Base-by-base conservation (phyloP, 176 grass and related monocot genomes). In the Lolium multiflorum region DNA sequence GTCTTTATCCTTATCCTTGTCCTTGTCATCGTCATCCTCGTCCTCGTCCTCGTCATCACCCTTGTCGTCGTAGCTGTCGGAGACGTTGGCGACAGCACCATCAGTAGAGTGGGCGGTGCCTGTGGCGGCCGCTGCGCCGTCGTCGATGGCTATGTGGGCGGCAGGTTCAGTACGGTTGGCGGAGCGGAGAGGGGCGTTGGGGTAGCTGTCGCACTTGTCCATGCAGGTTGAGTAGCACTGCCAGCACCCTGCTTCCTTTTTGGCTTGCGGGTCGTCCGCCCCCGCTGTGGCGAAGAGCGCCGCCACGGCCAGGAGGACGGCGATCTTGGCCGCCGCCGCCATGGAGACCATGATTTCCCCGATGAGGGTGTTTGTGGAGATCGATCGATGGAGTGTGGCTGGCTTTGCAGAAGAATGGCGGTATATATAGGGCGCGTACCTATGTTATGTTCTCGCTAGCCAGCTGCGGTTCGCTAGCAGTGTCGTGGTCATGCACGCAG, bases 191-290 rank as follows among this genome's bases (percentile, higher is more conserved):
- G 14, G 15, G 48, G 2, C 75, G 52, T 7, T 22, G 37, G 31
- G 76, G n/a, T 76, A 41, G 80, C 57, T 48, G 58, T 11, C 70
- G 81, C 89, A 91, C 68, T 21, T 50, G 7, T 37, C 22, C 58
- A 79, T 75, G 81, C 81, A 87, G 17, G 60, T 76, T 14, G 38
- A 84, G 83, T 82, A 89, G 77, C 77, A 89, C 70, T 39, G 66
- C 77, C 59, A 69, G 74, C 74, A 76, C 50, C 9, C 48, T 1
- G 15, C 74, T 20, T 52, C 49, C 9, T 76, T 76, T 3, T 1
- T 4, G 74, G 4, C 48, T 35, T 35, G 49, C 8, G 15, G 9
- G 16, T 20, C 74, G 14, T 51, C 87, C 26, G 81, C 81, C 0
- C 9, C 46, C 14, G 77, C 77, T 2, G 77, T 14, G 3, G 69